Evolutionary conservation across 805 yeast genomes (phyloP).

Genomic region (Starmerella gropengiesseri): DNA sequence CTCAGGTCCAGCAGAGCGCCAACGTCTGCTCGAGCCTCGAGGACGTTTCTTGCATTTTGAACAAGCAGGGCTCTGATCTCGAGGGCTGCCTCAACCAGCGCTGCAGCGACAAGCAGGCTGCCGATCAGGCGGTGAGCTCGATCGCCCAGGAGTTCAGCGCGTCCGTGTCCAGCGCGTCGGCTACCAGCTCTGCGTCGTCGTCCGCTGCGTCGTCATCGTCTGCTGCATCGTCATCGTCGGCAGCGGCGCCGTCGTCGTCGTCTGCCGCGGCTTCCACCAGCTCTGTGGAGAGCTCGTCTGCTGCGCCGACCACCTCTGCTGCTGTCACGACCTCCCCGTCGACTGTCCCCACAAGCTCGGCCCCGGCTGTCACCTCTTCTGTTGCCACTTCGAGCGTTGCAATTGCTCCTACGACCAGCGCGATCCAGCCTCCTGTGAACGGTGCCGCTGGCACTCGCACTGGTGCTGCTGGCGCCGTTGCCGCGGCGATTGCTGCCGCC

Average conservation of each 20-base stretch:
- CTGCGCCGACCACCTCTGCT: conserved; percentile 8
- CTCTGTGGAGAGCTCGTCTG: conserved; percentile 8
- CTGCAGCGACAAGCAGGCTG: conserved; percentile 63
- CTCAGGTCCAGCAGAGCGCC: conserved; percentile 40
- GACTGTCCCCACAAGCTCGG: conserved; percentile 5
- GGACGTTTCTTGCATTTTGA: conserved; percentile 60
- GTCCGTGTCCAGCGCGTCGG: conserved; percentile 9
- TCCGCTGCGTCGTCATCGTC: conserved; percentile 8
- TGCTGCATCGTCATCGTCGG: conserved; percentile 11
- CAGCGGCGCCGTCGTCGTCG: conserved; percentile 11
- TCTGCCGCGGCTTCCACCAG: conserved; percentile 9
- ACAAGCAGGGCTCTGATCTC: conserved; percentile 41
- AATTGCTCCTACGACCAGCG: neutral
- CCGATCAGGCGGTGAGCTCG: conserved; percentile 45
- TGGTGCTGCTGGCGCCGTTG: conserved; percentile 15
- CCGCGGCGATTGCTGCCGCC: conserved; percentile 19
- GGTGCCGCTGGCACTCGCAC: conserved; percentile 11
- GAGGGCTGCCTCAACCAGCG: conserved; percentile 50
- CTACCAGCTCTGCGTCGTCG: conserved; percentile 10
- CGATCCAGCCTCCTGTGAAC: conserved; percentile 7
- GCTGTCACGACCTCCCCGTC: conserved; percentile 5
- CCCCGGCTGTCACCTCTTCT: conserved; percentile 11
- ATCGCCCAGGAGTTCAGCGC: conserved; percentile 20
- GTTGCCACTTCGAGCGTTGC: conserved; percentile 7
- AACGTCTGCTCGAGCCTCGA: conserved; percentile 37